phyloP scores from a whole-genome alignment of 768 basidiomycete species.

The Kwoniella mangroviensis region DNA sequence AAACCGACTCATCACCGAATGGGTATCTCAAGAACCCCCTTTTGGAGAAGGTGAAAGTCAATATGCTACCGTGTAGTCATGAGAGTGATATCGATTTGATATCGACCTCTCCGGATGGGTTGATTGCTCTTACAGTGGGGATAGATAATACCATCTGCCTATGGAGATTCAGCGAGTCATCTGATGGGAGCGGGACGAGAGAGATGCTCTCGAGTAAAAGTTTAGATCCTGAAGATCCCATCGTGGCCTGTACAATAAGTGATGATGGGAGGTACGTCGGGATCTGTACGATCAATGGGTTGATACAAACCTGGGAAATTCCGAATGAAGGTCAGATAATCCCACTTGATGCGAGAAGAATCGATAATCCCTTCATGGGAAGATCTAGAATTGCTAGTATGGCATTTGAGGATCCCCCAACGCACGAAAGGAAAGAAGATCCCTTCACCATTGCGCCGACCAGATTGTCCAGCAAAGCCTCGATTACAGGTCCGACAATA shows the following conservation, averaged over 20 bases:
- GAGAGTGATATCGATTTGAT: constrained; percentile 81
- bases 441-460: constrained; percentile 18
- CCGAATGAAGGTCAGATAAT: constrained; percentile 8
- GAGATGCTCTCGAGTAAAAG: constrained; percentile 20
- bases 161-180: constrained; percentile 64
- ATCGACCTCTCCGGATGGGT: constrained; percentile 71
- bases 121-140: constrained; percentile 71
- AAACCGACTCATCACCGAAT: constrained; percentile 10
- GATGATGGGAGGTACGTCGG: constrained; percentile 11
- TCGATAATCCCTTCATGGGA: not conserved
- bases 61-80: constrained; percentile 78
- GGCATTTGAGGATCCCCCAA: constrained; percentile 9
- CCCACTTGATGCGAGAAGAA: not conserved
- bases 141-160: constrained; percentile 76
- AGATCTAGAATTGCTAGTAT: constrained; percentile 1
- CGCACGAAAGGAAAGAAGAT: constrained; percentile 1
- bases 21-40: constrained; percentile 21
- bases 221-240: constrained; percentile 18
- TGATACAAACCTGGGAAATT: constrained; percentile 19
- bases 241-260: constrained; percentile 22
- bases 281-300: constrained; percentile 10
- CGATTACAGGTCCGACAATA: not conserved
- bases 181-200: constrained; percentile 30
- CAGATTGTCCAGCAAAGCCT: not conserved
- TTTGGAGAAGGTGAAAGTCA: constrained; percentile 62